phyloP scores from a whole-genome alignment of 345 rosid genomes.

The Microcos paniculata region DNA sequence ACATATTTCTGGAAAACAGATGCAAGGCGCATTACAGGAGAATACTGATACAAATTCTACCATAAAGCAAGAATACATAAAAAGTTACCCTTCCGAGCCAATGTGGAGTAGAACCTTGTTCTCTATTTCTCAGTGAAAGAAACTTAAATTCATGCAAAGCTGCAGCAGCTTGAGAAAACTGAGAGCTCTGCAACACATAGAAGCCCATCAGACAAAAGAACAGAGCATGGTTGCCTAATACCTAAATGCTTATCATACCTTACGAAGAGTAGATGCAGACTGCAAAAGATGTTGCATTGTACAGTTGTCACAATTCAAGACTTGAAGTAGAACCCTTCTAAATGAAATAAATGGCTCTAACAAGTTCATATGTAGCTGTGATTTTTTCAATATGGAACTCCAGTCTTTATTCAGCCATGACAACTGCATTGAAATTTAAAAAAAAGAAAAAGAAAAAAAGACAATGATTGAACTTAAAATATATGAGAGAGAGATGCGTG shows the following conservation, averaged over 20 bases:
- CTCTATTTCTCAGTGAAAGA: constrained; percentile 45
- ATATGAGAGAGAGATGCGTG: neutral
- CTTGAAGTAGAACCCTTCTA: constrained; percentile 80
- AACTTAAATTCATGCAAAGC: constrained; percentile 84
- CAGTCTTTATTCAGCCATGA: constrained; percentile 72
- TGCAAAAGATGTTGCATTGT: constrained; percentile 76
- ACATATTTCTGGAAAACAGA: neutral
- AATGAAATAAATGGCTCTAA: constrained; percentile 92
- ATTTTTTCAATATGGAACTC: constrained; percentile 62
- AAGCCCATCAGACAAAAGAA: constrained; percentile 18
- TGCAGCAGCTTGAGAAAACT: constrained; percentile 87
- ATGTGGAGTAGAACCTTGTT: constrained; percentile 46
- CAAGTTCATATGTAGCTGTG: constrained; percentile 88
- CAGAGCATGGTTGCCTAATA: neutral
- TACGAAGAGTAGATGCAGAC: constrained; percentile 89
- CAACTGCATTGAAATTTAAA: constrained; percentile 49
- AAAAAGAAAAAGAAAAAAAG: neutral
- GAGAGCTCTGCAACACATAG: constrained; percentile 58
- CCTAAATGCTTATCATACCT: constrained; percentile 45
- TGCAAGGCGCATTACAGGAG: neutral
- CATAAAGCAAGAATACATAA: neutral
- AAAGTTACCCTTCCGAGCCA: constrained; percentile 89
- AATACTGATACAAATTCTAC: neutral
- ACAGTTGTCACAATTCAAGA: constrained; percentile 61
- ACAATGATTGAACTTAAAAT: constrained; percentile 3